phyloP scores from a whole-genome alignment of 129 eudicot genomes.

The sunflower (Helianthus annuus) region DNA sequence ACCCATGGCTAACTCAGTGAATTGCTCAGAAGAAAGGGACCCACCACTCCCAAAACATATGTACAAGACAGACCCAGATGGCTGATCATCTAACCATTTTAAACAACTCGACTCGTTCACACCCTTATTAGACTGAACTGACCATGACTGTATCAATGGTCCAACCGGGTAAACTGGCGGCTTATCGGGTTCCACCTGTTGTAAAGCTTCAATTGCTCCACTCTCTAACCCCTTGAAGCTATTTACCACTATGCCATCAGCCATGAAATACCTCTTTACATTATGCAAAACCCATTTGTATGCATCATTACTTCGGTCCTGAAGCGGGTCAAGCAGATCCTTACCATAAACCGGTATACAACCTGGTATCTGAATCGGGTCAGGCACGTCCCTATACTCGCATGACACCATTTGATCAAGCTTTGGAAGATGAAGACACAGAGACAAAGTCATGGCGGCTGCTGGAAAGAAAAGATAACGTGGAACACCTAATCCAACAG shows the following conservation, averaged over 20 bases:
- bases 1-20: constrained; percentile 56
- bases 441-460: constrained; percentile 38
- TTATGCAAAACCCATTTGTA: constrained; percentile 51
- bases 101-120: constrained; percentile 30
- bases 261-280: constrained; percentile 39
- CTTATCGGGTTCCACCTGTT: constrained; percentile 21
- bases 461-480: constrained; percentile 43
- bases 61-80: constrained; percentile 52
- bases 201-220: constrained; percentile 34
- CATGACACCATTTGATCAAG: constrained; percentile 43
- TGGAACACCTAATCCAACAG: constrained; percentile 33
- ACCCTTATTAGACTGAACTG: constrained; percentile 1
- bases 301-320: constrained; percentile 46
- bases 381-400: constrained; percentile 43
- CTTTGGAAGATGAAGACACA: constrained; percentile 43
- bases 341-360: constrained; percentile 53
- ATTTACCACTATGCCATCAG: constrained; percentile 56
- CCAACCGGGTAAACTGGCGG: constrained; percentile 55
- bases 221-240: constrained; percentile 54
- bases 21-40: constrained; percentile 44
- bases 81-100: constrained; percentile 60
- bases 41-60: constrained; percentile 82
- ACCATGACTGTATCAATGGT: constrained; percentile 38
- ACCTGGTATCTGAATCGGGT: constrained; percentile 55
- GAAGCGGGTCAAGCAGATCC: constrained; percentile 51